Conservation (phyloP, 2,329 filamentous ascomycete species). For the Fusarium annulatum region DNA sequence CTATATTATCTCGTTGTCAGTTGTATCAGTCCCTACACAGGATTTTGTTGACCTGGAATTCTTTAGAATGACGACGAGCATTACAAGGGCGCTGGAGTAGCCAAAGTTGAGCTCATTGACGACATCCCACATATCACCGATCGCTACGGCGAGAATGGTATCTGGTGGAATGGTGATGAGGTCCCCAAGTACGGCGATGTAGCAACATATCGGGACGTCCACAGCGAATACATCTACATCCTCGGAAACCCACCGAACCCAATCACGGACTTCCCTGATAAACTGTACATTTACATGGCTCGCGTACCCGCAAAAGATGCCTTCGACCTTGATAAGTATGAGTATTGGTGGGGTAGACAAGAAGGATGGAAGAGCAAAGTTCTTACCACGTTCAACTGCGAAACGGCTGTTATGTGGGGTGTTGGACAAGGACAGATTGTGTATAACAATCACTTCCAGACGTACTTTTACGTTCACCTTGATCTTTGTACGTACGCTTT, state of each 20-base stretch:
- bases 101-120: conserved; percentile 49
- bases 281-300: conserved; percentile 51
- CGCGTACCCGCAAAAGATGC: conserved; percentile 50
- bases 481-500: conserved; percentile 20
- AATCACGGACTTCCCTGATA: conserved; percentile 37
- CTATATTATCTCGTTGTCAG: conserved; percentile 53
- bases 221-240: conserved; percentile 53
- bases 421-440: conserved; percentile 53
- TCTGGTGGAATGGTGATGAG: conserved; percentile 51
- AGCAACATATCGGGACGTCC: conserved; percentile 51
- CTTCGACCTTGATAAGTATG: conserved; percentile 51
- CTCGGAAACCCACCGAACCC: conserved; percentile 53
- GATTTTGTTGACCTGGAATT: rapidly evolving
- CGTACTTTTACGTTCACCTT: conserved; percentile 52
- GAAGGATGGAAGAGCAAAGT: conserved; percentile 51
- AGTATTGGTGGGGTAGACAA: conserved; percentile 55
- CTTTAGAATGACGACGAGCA: conserved; percentile 48
- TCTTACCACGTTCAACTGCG: conserved; percentile 46
- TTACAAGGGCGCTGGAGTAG: conserved; percentile 52
- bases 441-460: conserved; percentile 49
- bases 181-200: conserved; percentile 53
- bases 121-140: conserved; percentile 50
- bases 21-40: rapidly evolving
- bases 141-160: conserved; percentile 42
- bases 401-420: conserved; percentile 54